A percentile compares a stretch with the other conserved stretches of the same genome.
Conservation (phyloP, 495 filamentous ascomycete genomes). For the Gamarada debralockiae region DNA sequence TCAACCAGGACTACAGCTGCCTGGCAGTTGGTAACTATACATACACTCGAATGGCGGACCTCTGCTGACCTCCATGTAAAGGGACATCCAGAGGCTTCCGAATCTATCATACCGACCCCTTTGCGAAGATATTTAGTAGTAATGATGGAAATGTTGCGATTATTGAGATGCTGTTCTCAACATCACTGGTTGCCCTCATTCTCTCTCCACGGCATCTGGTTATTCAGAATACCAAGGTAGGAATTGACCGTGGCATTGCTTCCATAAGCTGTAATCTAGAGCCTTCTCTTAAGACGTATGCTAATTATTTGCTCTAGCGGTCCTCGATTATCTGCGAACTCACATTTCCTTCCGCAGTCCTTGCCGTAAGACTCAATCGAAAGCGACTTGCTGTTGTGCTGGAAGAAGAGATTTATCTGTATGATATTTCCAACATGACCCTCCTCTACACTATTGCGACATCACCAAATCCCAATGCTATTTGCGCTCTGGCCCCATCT, state of each 20-base stretch:
- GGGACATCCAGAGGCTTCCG: slow-evolving; percentile 90
- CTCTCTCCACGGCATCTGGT: slow-evolving; percentile 84
- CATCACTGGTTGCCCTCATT: slow-evolving; percentile 92
- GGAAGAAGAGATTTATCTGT: slow-evolving; percentile 94
- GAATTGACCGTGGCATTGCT: slow-evolving; percentile 10
- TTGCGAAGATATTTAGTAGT: slow-evolving; percentile 87
- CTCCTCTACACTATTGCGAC: slow-evolving; percentile 86
- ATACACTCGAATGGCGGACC: background rate
- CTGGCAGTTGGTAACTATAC: slow-evolving; percentile 75
- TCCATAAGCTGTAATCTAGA: background rate
- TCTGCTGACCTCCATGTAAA: slow-evolving; percentile 26
- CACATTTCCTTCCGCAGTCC: slow-evolving; percentile 90
- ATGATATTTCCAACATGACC: slow-evolving; percentile 98
- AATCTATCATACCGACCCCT: slow-evolving; percentile 93
- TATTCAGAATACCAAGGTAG: slow-evolving; percentile 95
- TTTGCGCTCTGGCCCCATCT: slow-evolving; percentile 87
- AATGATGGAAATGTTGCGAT: slow-evolving; percentile 90
- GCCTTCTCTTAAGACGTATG: too few relatives aligned
- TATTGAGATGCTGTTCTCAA: slow-evolving; percentile 98
- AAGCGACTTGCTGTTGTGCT: slow-evolving; percentile 90
- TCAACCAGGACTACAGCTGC: slow-evolving; percentile 98
- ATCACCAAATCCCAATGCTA: slow-evolving; percentile 86
- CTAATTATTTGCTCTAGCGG: too few relatives aligned
- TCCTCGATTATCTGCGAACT: slow-evolving; percentile 97
- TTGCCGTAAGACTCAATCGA: slow-evolving; percentile 88